phyloP scores from a whole-genome alignment of 2,329 filamentous ascomycete genomes.

The Dothideomycetidae sp. region DNA sequence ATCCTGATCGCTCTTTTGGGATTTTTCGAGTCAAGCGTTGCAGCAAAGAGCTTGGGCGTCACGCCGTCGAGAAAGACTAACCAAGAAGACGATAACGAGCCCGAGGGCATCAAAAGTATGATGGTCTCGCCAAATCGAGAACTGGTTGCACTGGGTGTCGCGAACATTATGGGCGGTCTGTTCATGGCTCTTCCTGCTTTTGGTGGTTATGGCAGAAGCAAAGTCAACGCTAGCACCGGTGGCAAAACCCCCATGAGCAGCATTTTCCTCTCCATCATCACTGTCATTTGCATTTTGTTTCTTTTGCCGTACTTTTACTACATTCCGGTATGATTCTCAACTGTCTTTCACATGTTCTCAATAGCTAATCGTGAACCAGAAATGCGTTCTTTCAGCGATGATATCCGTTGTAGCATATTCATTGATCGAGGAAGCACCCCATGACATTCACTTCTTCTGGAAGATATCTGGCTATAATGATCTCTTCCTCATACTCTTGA shows the following conservation, averaged over 20 bases:
- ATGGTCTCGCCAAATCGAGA: constrained; percentile 83
- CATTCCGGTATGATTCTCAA: constrained; percentile 57
- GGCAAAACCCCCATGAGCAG: constrained; percentile 90
- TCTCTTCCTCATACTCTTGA: constrained; percentile 72
- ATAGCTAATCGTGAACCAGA: constrained; percentile 36
- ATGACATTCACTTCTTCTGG: constrained; percentile 82
- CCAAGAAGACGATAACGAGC: constrained; percentile 20
- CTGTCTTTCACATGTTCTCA: background rate
- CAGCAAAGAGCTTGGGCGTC: constrained; percentile 72
- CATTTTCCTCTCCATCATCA: constrained; percentile 69
- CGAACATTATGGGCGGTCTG: constrained; percentile 80
- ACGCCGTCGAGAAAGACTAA: constrained; percentile 37
- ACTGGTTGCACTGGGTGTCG: constrained; percentile 76
- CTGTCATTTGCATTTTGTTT: constrained; percentile 65
- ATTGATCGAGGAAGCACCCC: constrained; percentile 85
- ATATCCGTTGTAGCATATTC: constrained; percentile 92
- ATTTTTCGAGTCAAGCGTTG: constrained; percentile 97
- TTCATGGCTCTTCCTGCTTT: constrained; percentile 91
- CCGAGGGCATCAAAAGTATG: constrained; percentile 55
- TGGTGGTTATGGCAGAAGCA: constrained; percentile 89
- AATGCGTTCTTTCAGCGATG: constrained; percentile 85
- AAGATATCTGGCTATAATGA: constrained; percentile 77
- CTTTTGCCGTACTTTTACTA: constrained; percentile 88
- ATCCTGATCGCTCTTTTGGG: constrained; percentile 89
- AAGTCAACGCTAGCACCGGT: constrained; percentile 85